Evolutionary conservation across 108 stramenopile genomes (phyloP), one percentile per base, ranked within the genome.

Genomic region (Nitzschia putrida): DNA sequence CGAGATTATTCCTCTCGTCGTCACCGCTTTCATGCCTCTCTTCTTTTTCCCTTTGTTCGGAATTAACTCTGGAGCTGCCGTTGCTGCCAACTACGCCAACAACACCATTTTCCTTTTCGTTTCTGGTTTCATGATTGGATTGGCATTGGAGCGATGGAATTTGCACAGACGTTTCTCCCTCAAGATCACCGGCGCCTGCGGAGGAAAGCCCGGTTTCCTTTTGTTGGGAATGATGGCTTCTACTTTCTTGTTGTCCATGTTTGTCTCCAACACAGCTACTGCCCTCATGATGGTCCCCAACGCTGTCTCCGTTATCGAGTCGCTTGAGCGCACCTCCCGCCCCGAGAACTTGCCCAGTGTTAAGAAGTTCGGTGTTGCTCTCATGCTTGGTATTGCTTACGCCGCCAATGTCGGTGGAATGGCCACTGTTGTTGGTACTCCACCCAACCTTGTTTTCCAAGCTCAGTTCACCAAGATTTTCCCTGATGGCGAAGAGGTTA

Each of bases 211-310:
- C 21, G 38, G 40, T 4, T 9, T 18, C 39, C 55, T 68, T 12
- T 20, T 68, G 20, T 41, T 68, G 12, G 66, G 54, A 13, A 56
- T 68, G 22, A 68, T 68, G 66, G 14, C 1, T 22, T 53, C 54
- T 3, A 68, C 66, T n/a, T 68, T 56, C 55, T 23, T 68, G n/a
- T 26, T 68, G 18, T 68, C 66, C 38, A 68, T 68, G 66, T 68
- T 68, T 41, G 66, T 68, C 13, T 56, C 53, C 14, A 68, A 68
- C 38, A 68, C 53, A 5, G 66, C 66, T 25, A 68, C 66, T 2
- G 2, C 38, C 2, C 18, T 68, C 29, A 68, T 68, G 66, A 68
- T 68, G 66, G 66, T 68, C 1, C 66, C 66, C 25, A 68, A 68
- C 39, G 66, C 66, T 13, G 13, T 57, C 13, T 41, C 53, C 0